These are phyloP conservation scores for Colletotrichum sp. DNA, from an alignment of 2,329 filamentous ascomycete genomes.

Conservation along the genomic window DNA sequence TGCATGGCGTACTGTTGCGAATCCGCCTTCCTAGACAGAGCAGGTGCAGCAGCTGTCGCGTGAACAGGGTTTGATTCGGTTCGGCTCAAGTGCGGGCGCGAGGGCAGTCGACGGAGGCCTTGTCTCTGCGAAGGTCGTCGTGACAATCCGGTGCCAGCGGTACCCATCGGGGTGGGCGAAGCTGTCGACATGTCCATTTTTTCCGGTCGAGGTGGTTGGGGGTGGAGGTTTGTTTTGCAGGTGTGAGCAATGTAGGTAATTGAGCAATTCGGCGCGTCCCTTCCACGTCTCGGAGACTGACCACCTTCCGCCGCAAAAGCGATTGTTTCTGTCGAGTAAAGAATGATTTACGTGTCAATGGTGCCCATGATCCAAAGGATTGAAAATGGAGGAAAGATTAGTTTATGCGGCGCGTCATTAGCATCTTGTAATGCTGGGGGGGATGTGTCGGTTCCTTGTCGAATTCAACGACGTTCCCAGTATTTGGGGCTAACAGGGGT, in stretches of 20 bases:
- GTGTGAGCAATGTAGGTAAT: not conserved
- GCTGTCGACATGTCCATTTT: slow-evolving; percentile 51
- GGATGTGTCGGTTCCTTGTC: slow-evolving; percentile 22
- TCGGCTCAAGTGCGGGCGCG: slow-evolving; percentile 49
- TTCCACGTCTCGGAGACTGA: slow-evolving; percentile 7
- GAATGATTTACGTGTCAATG: slow-evolving; percentile 45
- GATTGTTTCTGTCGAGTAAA: slow-evolving; percentile 28
- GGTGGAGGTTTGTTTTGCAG: slow-evolving; percentile 9
- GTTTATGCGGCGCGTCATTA: slow-evolving; percentile 39
- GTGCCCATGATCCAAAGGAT: slow-evolving; percentile 40
- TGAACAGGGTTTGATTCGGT: slow-evolving; percentile 49
- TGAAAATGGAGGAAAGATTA: slow-evolving; percentile 36
- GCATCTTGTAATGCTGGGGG: slow-evolving; percentile 18
- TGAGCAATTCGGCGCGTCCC: slow-evolving; percentile 4
- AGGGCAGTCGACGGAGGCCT: slow-evolving; percentile 54
- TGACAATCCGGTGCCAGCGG: slow-evolving; percentile 46
- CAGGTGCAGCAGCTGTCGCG: slow-evolving; percentile 24
- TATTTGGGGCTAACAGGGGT: slow-evolving; percentile 23
- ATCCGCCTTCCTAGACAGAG: slow-evolving; percentile 34
- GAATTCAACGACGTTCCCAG: slow-evolving; percentile 9
- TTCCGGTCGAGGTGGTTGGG: not conserved
- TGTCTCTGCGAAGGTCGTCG: slow-evolving; percentile 63
- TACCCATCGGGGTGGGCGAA: slow-evolving; percentile 61
- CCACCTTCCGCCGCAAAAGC: not conserved
- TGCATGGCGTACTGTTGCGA: slow-evolving; percentile 61